A percentile compares a stretch with the other conserved stretches of the same genome.
Evolutionary conservation across 2,329 filamentous ascomycete genomes (phyloP).

Genomic region (Colletotrichum chrysophilum): DNA sequence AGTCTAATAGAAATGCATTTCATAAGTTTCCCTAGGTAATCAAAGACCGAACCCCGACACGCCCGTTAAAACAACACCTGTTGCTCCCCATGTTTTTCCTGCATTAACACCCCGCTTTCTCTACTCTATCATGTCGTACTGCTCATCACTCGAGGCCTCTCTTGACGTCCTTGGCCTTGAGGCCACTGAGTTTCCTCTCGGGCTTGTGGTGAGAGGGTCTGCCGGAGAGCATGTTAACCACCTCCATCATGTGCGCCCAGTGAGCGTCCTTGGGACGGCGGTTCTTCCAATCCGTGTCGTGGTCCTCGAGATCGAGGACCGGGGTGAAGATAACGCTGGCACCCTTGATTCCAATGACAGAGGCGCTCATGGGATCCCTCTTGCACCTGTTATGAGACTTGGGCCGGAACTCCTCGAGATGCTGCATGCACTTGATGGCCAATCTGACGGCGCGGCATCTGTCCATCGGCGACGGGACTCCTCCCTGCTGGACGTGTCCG

Average conservation of each 20-base stretch:
- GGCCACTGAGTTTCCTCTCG: constrained; percentile 53
- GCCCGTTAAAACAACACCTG: constrained; percentile 10
- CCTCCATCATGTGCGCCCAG: constrained; percentile 81
- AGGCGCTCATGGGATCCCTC: constrained; percentile 73
- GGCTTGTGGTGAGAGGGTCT: constrained; percentile 61
- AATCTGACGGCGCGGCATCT: constrained; percentile 89
- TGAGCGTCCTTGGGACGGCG: constrained; percentile 83
- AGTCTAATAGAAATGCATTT: constrained; percentile 9
- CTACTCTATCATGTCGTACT: not conserved
- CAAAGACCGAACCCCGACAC: constrained; percentile 11
- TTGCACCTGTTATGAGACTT: constrained; percentile 71
- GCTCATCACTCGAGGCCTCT: constrained; percentile 43
- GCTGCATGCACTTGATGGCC: constrained; percentile 92
- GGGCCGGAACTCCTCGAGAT: constrained; percentile 79
- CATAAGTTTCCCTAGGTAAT: constrained; percentile 14
- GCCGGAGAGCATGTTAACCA: constrained; percentile 85
- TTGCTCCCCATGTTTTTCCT: not conserved
- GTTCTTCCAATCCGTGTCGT: constrained; percentile 92
- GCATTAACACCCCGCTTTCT: not conserved
- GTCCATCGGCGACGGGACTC: constrained; percentile 94
- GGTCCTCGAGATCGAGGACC: constrained; percentile 80
- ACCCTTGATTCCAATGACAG: constrained; percentile 92
- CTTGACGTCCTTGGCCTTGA: constrained; percentile 66
- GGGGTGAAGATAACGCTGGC: constrained; percentile 87
- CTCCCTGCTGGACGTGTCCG: constrained; percentile 93